Base-by-base conservation (phyloP, 106 monocot species). In the Dendrobium catenatum region DNA sequence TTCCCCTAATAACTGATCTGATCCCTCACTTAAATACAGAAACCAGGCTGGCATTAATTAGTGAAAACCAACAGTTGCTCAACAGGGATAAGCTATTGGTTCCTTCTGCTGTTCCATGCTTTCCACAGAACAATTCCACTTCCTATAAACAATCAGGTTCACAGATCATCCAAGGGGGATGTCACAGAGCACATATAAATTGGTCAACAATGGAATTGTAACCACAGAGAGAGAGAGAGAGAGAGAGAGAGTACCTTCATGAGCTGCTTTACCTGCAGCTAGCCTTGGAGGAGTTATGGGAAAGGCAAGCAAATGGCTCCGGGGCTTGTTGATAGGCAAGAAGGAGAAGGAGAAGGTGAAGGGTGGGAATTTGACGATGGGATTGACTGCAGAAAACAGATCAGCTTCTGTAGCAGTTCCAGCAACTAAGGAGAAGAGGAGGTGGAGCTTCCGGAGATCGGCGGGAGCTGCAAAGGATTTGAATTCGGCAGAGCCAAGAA, bases 361-460 rank as follows among this genome's bases (percentile, higher is more conserved):
- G 61, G 22, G 0, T 22, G 22, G 22, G 22, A 20, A 61, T 61
- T 61, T 20, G 22, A 61, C 2, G 22, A 11, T 1, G 49, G 5
- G 9, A 72, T 15, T 44, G 67, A 1, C 58, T 66, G 67, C 80
- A 58, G 43, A 78, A 43, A 72, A 26, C 48, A 10, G 18, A 33
- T 61, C 51, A 40, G 67, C 67, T 56, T 44, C 70, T 3, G 42
- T 75, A 20, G 66, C 31, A 3, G 51, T 51, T 51, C 78, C 83
- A 1, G 64, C 42, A 3, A 51, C 81, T 0, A 92, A 85, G 85
- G 92, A 92, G 86, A 93, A 79, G 87, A 77, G 72, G 72, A 80
- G 93, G 54, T 93, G 89, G 88, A 93, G 93, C 73, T 93, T 93
- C 79, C 79, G 87, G 44, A 72, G 83, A 49, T 66, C 84, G 0